These are phyloP conservation scores for Acanthamoeba royreba DNA, from an alignment of 208 protist genomes.

Conservation along the genomic window DNA sequence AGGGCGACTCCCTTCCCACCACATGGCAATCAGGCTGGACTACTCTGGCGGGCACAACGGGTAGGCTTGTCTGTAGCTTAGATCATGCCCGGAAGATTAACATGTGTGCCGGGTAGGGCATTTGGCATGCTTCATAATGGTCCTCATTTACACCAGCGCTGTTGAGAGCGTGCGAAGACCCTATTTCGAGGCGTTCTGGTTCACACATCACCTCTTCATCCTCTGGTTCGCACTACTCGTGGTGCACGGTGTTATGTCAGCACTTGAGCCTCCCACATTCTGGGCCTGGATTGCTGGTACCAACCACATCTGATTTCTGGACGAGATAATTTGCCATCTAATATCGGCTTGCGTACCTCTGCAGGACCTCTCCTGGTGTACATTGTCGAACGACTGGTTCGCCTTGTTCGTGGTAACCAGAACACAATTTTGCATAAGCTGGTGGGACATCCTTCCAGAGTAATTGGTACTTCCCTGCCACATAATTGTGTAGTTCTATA, in stretches of 20 bases:
- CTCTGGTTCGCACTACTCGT: constrained; percentile 76
- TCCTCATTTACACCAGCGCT: constrained; percentile 76
- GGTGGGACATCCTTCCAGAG: neutral
- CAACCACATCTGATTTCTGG: neutral
- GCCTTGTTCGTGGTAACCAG: constrained; percentile 62
- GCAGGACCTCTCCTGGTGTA: constrained; percentile 71
- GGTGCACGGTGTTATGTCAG: constrained; percentile 65
- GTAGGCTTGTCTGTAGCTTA: neutral
- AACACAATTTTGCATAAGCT: constrained; percentile 64
- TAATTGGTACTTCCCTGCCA: constrained; percentile 44
- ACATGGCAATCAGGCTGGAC: constrained; percentile 25
- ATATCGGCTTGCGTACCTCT: neutral
- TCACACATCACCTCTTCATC: constrained; percentile 83
- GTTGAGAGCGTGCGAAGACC: constrained; percentile 63
- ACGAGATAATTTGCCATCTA: neutral
- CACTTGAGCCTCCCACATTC: constrained; percentile 29
- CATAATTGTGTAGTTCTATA: too few relatives aligned
- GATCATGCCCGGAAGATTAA: neutral
- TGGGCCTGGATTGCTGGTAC: constrained; percentile 25
- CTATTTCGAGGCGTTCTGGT: constrained; percentile 86
- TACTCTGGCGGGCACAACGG: constrained; percentile 44
- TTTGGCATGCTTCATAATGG: constrained; percentile 67
- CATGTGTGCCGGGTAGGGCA: constrained; percentile 69
- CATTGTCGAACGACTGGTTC: constrained; percentile 73
- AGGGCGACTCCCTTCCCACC: neutral